Base-by-base conservation (phyloP, 2,329 filamentous ascomycete species). In the Cytospora leucostoma region DNA sequence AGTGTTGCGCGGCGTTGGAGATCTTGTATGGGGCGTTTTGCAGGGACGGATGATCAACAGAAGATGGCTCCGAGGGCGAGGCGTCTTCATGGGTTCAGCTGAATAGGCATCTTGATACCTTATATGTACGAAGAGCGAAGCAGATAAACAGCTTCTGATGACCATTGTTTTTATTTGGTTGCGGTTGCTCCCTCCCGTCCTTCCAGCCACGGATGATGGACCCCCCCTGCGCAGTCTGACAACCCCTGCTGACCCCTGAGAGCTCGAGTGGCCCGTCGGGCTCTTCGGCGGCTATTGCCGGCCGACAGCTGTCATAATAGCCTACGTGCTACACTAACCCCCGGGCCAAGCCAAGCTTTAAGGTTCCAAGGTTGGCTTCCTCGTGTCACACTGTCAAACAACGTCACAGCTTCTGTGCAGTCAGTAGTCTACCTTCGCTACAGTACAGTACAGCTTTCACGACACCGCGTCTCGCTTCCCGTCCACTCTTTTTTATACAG, bases 21-120 rank as follows among this genome's bases (percentile, higher is more conserved):
- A 21, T 61, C 38, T 10, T 49, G 37, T 37, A 44, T 21, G 2
- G 44, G 44, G 44, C n/a, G n/a, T n/a, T 47, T 21, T 47, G n/a
- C n/a, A 21, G 44, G 44, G 17, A 21, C n/a, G 44, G 17, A 21
- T 10, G 44, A 21, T 47, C 13, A 47, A 47, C 12, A 6, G 21
- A 19, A 4, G 7, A 47, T 47, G n/a, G 44, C 40, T 44, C 15
- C n/a, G 44, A 38, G 17, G 37, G 60, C 35, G 37, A 13, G 37
- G 60, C 35, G 37, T 34, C 49, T 55, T 19, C 35, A n/a, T 37
- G 40, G 52, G 33, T 35, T 60, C 40, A 37, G 64, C 58, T 44
- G 38, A 56, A 49, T 63, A 60, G 44, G 64, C 54, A 57, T 33
- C 61, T 35, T 51, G 57, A 64, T 64, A 61, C 61, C 61, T 61